Percentiles rank a stretch among this genome's conserved stretches.
phyloP scores from a whole-genome alignment of 2,329 filamentous ascomycete genomes.

The Aspergillus vadensis region DNA sequence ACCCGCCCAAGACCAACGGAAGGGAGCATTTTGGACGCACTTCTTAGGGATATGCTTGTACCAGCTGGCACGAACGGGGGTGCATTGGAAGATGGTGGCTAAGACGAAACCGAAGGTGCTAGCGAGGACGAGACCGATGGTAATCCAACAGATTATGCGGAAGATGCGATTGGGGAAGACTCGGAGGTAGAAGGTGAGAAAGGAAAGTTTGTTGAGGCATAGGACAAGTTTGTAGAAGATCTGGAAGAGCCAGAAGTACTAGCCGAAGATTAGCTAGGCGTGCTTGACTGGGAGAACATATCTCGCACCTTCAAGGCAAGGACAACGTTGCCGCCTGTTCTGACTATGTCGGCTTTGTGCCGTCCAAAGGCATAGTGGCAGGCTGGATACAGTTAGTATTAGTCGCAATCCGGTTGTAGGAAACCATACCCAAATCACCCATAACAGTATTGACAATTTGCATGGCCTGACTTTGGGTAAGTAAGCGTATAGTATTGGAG shows the following conservation, averaged over 20 bases:
- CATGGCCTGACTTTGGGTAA: not conserved
- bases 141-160: conserved; percentile 17
- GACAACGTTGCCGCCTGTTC: conserved; percentile 4
- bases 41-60: conserved; percentile 3
- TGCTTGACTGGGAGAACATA: not conserved
- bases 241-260: conserved; percentile 13
- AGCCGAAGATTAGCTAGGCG: not conserved
- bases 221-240: conserved; percentile 10
- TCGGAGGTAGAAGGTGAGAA: conserved; percentile 31
- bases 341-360: conserved; percentile 1
- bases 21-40: conserved; percentile 4
- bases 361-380: conserved; percentile 10
- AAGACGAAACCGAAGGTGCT: conserved; percentile 6
- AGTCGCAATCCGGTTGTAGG: too few species aligned
- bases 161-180: conserved; percentile 28
- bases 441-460: conserved; percentile 6
- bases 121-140: conserved; percentile 20
- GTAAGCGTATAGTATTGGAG: not conserved
- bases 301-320: conserved; percentile 3
- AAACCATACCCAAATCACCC: not conserved
- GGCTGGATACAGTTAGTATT: not conserved
- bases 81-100: conserved; percentile 14
- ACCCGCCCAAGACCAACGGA: conserved; percentile 8
- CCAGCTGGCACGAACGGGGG: conserved; percentile 7
- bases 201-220: conserved; percentile 29